These are phyloP conservation scores for Neobulgaria alba DNA, from an alignment of 2,329 filamentous ascomycete genomes.

Conservation along the genomic window DNA sequence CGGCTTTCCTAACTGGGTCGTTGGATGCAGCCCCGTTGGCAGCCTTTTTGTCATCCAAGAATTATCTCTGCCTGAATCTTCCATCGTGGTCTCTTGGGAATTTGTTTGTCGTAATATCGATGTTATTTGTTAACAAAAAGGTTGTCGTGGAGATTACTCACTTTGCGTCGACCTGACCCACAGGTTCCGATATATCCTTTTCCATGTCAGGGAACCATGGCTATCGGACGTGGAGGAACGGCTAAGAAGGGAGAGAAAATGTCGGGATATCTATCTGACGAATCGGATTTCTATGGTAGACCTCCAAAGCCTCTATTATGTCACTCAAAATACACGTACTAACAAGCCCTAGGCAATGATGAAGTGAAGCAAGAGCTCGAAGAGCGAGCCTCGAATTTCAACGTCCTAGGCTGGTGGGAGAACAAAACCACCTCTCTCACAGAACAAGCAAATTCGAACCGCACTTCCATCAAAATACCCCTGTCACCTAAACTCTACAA, in stretches of 20 bases:
- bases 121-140: no score
- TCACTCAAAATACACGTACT: not conserved
- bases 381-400: slow-evolving; percentile 41
- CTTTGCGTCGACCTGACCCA: no score
- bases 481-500: slow-evolving; percentile 39
- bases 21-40: no score
- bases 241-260: not conserved
- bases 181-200: no score
- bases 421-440: slow-evolving; percentile 28
- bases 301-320: not conserved
- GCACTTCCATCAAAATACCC: slow-evolving; percentile 3
- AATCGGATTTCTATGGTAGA: slow-evolving; percentile 50
- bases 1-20: no score
- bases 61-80: no score
- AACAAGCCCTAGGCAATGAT: slow-evolving; percentile 42
- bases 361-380: slow-evolving; percentile 40
- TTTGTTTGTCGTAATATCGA: no score
- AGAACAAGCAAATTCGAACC: slow-evolving; percentile 27
- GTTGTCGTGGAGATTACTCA: no score
- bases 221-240: not conserved
- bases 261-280: slow-evolving; percentile 27
- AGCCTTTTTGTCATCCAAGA: no score
- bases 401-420: slow-evolving; percentile 42
- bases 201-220: no score
- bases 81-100: no score